These are phyloP conservation scores for Ascochyta pisi DNA, from an alignment of 2,329 filamentous ascomycete genomes.

Conservation along the genomic window DNA sequence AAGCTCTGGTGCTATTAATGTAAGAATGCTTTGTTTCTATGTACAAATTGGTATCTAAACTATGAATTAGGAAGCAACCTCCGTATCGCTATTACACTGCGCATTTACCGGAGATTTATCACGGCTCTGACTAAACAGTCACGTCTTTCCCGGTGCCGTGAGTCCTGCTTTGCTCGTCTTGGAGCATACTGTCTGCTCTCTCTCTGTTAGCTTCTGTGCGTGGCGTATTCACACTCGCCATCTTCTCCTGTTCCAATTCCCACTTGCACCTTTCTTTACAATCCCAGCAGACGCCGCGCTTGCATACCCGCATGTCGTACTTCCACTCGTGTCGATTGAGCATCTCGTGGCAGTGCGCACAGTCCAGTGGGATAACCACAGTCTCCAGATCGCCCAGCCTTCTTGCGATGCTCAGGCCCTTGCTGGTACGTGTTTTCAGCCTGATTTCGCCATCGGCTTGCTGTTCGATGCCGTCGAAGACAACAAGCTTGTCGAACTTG, in stretches of 20 bases:
- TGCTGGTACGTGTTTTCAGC: conserved; percentile 36
- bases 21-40: neutral
- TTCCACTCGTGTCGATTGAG: conserved; percentile 44
- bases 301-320: conserved; percentile 44
- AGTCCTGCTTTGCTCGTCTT: conserved; percentile 25
- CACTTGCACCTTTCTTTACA: conserved; percentile 44
- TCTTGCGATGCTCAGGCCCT: conserved; percentile 41
- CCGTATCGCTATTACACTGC: neutral
- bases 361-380: conserved; percentile 41
- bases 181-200: conserved; percentile 42
- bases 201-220: conserved; percentile 30
- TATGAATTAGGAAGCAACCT: neutral
- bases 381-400: conserved; percentile 38
- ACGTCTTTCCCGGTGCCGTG: neutral
- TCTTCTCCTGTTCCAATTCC: conserved; percentile 35
- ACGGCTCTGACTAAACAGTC: neutral
- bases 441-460: conserved; percentile 19
- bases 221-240: conserved; percentile 2
- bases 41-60: conserved; percentile 18
- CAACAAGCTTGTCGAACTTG: conserved; percentile 43
- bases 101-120: no score
- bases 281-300: conserved; percentile 44
- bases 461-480: conserved; percentile 39
- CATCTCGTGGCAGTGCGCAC: conserved; percentile 44
- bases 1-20: neutral